A percentile compares a stretch with the other conserved stretches of the same genome.
Evolutionary conservation across 2,329 filamentous ascomycete species (phyloP).

Genomic region (Trichothecium roseum): DNA sequence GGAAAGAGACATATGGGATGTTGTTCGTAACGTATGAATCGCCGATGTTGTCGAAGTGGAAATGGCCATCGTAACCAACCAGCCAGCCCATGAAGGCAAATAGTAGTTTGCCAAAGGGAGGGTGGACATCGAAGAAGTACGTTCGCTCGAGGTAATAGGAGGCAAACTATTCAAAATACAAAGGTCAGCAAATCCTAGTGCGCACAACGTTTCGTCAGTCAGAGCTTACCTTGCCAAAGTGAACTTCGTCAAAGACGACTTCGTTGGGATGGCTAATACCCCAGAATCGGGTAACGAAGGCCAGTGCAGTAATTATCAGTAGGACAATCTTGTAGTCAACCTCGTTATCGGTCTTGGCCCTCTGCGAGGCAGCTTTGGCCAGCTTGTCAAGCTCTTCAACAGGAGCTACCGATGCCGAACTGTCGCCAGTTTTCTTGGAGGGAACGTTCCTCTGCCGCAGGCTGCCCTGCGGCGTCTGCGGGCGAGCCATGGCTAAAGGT

Average conservation of each 20-base stretch:
- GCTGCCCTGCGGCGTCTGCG: slow-evolving; percentile 43
- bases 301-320: slow-evolving; percentile 65
- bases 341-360: slow-evolving; percentile 42
- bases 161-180: slow-evolving; percentile 42
- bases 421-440: slow-evolving; percentile 33
- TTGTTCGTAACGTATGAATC: slow-evolving; percentile 97
- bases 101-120: slow-evolving; percentile 93
- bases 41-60: slow-evolving; percentile 98
- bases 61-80: slow-evolving; percentile 91
- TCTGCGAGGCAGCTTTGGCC: slow-evolving; percentile 24
- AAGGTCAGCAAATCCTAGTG: slow-evolving; percentile 4
- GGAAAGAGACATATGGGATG: slow-evolving; percentile 93
- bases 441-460: slow-evolving; percentile 49
- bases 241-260: slow-evolving; percentile 97
- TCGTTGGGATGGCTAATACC: slow-evolving; percentile 91
- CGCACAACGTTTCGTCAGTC: not conserved
- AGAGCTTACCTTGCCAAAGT: slow-evolving; percentile 86
- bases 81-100: slow-evolving; percentile 97
- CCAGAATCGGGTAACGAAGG: slow-evolving; percentile 90
- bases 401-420: slow-evolving; percentile 23
- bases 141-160: slow-evolving; percentile 87
- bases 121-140: slow-evolving; percentile 99
- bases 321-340: slow-evolving; percentile 79
- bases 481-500: slow-evolving; percentile 30
- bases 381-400: slow-evolving; percentile 42